phyloP scores from a whole-genome alignment of 1,139 yeast species.

The Geotrichum histeridarum region DNA sequence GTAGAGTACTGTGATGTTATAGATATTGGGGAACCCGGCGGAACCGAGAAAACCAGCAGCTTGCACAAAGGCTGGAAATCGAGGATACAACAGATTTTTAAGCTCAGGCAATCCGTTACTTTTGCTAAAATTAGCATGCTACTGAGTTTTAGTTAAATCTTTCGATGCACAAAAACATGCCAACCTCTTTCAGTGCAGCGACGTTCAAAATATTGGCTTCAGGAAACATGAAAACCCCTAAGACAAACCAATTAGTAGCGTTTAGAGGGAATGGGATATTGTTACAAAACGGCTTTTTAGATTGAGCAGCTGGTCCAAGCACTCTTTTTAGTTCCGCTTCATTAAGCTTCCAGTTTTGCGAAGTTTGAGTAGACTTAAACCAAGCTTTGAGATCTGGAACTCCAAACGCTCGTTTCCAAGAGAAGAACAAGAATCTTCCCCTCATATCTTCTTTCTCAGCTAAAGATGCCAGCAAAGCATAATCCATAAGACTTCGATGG shows the following conservation, averaged over 20 bases:
- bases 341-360: slow-evolving; percentile 34
- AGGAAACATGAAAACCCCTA: slow-evolving; percentile 38
- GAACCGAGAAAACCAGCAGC: slow-evolving; percentile 29
- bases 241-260: slow-evolving; percentile 9
- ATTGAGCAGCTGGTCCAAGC: slow-evolving; percentile 21
- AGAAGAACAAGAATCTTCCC: slow-evolving; percentile 29
- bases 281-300: slow-evolving; percentile 21
- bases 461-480: slow-evolving; percentile 46
- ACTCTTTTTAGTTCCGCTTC: slow-evolving; percentile 22
- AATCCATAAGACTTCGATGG: slow-evolving; percentile 55
- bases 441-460: slow-evolving; percentile 33
- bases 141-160: background rate
- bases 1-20: slow-evolving; percentile 53
- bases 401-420: slow-evolving; percentile 29
- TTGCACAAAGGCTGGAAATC: slow-evolving; percentile 36
- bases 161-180: background rate
- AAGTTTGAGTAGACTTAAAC: slow-evolving; percentile 22
- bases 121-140: slow-evolving; percentile 31
- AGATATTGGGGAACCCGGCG: slow-evolving; percentile 32
- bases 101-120: slow-evolving; percentile 42
- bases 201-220: slow-evolving; percentile 32
- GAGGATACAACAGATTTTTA: slow-evolving; percentile 47
- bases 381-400: slow-evolving; percentile 27
- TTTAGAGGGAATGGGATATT: slow-evolving; percentile 4
- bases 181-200: slow-evolving; percentile 18